Percentiles rank a stretch among this genome's conserved stretches.
phyloP scores from a whole-genome alignment of 2,329 filamentous ascomycete genomes.

The Blastomyces gilchristii region DNA sequence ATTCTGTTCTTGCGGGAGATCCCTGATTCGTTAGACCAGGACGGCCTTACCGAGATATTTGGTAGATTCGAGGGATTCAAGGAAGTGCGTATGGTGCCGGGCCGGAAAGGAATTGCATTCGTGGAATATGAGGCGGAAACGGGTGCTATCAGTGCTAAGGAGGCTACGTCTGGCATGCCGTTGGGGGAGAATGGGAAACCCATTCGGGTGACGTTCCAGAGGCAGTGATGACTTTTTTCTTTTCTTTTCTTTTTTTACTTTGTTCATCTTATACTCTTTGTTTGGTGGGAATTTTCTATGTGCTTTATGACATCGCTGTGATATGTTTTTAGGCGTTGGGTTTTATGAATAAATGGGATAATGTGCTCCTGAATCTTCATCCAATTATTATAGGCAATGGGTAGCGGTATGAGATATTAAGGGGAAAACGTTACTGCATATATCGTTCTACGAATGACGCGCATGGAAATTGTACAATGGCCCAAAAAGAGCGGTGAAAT shows the following conservation, averaged over 20 bases:
- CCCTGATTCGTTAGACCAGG: conserved; percentile 74
- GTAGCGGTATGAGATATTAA: neutral
- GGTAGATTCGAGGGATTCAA: conserved; percentile 85
- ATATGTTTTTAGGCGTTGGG: conserved; percentile 15
- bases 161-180: conserved; percentile 77
- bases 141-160: conserved; percentile 85
- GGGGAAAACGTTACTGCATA: neutral
- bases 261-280: neutral
- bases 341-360: neutral
- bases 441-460: neutral
- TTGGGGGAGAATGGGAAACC: conserved; percentile 63
- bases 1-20: conserved; percentile 90
- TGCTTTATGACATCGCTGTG: conserved; percentile 5
- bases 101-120: conserved; percentile 80
- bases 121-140: conserved; percentile 90
- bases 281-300: neutral
- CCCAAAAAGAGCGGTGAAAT: neutral
- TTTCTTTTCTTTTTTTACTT: conserved; percentile 12
- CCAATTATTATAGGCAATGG: neutral
- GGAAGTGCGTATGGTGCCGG: conserved; percentile 82
- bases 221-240: conserved; percentile 50
- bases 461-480: conserved; percentile 2
- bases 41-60: conserved; percentile 70
- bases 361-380: neutral
- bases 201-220: conserved; percentile 94